phyloP scores from a whole-genome alignment of 1,284 basidiomycete species.

The Microstroma glucosiphilum region DNA sequence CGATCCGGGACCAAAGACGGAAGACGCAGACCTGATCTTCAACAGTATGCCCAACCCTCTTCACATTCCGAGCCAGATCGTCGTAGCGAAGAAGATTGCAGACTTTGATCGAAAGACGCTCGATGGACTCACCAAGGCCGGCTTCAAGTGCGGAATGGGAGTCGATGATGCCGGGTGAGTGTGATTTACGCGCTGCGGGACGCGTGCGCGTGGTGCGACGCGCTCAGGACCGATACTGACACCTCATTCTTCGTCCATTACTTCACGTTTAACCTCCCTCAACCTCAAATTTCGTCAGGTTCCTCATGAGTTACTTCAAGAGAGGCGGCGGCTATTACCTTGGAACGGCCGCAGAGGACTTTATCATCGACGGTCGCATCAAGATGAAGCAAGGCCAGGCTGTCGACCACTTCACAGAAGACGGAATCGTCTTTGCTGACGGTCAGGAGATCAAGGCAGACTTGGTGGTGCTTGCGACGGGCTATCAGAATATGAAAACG shows the following conservation, averaged over 20 bases:
- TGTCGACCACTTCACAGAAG: conserved; percentile 14
- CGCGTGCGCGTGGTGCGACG: too few relatives aligned
- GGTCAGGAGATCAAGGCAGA: conserved; percentile 19
- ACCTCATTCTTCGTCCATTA: too few relatives aligned
- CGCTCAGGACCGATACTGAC: too few relatives aligned
- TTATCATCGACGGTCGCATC: conserved; percentile 60
- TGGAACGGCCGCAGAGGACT: conserved; percentile 49
- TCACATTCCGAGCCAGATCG: conserved; percentile 26
- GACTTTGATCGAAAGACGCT: conserved; percentile 56
- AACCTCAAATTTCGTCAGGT: conserved; percentile 17
- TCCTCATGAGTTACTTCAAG: conserved; percentile 51
- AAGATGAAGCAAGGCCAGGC: conserved; percentile 57
- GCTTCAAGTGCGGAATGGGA: conserved; percentile 61
- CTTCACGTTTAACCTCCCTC: too few relatives aligned
- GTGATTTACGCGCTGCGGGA: background rate
- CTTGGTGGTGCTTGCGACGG: conserved; percentile 45
- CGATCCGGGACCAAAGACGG: conserved; percentile 55
- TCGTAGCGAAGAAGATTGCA: conserved; percentile 49
- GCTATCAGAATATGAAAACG: conserved; percentile 17
- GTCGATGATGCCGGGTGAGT: conserved; percentile 57
- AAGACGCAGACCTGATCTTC: conserved; percentile 57
- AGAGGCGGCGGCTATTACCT: conserved; percentile 50
- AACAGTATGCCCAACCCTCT: conserved; percentile 55
- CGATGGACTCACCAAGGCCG: conserved; percentile 59
- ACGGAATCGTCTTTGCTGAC: conserved; percentile 18